Percentiles rank a stretch among this genome's conserved stretches.
These are phyloP conservation scores for Chlorella sorokiniana DNA, from an alignment of 139 green algal genomes.

Conservation along the genomic window DNA sequence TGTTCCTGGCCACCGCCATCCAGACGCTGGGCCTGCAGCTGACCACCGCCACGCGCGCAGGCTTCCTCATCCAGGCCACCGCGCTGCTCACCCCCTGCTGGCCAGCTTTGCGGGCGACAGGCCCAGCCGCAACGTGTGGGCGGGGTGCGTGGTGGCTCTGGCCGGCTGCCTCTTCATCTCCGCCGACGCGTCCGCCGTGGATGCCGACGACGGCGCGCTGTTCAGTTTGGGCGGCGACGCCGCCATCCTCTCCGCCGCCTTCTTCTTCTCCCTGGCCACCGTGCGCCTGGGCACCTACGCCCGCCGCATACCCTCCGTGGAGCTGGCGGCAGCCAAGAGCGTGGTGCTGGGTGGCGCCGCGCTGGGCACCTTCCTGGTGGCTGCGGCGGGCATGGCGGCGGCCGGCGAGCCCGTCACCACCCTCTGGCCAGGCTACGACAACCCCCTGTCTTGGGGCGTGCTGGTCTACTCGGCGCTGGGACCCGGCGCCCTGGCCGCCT, in stretches of 20 bases:
- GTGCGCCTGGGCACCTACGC: slow-evolving; percentile 48
- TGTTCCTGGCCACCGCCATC: slow-evolving; percentile 28
- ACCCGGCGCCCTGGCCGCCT: slow-evolving; percentile 31
- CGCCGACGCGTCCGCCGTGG: slow-evolving; percentile 1
- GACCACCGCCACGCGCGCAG: slow-evolving; percentile 42
- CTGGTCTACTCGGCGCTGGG: slow-evolving; percentile 32
- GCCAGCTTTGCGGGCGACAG: slow-evolving; percentile 19
- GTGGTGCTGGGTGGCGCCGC: slow-evolving; percentile 31
- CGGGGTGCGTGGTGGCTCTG: slow-evolving; percentile 38
- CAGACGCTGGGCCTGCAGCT: slow-evolving; percentile 46
- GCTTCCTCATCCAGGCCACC: slow-evolving; percentile 54
- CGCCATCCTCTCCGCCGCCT: slow-evolving; percentile 30
- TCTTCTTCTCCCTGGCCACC: slow-evolving; percentile 50
- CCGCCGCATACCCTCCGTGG: slow-evolving; percentile 19
- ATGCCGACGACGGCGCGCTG: neutral
- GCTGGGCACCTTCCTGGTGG: slow-evolving; percentile 7
- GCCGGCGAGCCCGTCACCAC: neutral
- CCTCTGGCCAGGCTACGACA: slow-evolving; percentile 37
- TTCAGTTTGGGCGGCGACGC: slow-evolving; percentile 20
- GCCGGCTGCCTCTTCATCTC: slow-evolving; percentile 38
- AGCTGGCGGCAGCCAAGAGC: slow-evolving; percentile 42
- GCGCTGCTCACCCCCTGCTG: slow-evolving; percentile 45
- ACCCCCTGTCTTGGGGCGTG: slow-evolving; percentile 18
- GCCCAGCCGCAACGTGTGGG: slow-evolving; percentile 25
- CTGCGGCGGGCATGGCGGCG: neutral